Conservation (phyloP, 495 filamentous ascomycete species). For the Lophiotrema nucula region DNA sequence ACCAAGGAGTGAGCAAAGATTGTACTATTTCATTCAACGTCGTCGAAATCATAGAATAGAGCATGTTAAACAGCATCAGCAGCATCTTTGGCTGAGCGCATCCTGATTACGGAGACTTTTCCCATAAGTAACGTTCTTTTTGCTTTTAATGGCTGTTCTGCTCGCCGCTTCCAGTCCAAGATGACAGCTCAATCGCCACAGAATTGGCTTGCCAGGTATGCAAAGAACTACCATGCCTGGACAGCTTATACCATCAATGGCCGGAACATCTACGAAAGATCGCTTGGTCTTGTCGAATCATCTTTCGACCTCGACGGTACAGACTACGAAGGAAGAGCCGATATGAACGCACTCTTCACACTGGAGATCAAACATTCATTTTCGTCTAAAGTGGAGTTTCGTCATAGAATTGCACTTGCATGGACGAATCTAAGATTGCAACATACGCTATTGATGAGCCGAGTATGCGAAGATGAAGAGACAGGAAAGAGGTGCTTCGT, state of each 20-base stretch:
- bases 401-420: conserved; percentile 35
- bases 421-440: conserved; percentile 40
- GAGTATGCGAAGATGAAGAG: conserved; percentile 12
- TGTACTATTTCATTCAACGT: no score
- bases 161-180: no score
- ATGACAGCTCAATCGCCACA: not conserved
- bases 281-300: conserved; percentile 30
- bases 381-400: conserved; percentile 24
- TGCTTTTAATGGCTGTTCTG: no score
- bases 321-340: conserved; percentile 30
- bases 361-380: conserved; percentile 26
- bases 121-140: no score
- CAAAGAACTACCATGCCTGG: conserved; percentile 31
- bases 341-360: conserved; percentile 27
- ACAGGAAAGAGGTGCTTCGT: conserved; percentile 22
- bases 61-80: no score
- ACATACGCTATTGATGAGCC: conserved; percentile 37
- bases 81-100: no score
- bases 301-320: conserved; percentile 33
- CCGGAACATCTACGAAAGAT: conserved; percentile 10
- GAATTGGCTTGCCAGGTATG: conserved; percentile 30
- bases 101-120: no score
- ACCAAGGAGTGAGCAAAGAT: no score
- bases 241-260: conserved; percentile 7
- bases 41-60: no score